Base-by-base conservation (phyloP, 495 filamentous ascomycete species). In the Penicillium lagena region DNA sequence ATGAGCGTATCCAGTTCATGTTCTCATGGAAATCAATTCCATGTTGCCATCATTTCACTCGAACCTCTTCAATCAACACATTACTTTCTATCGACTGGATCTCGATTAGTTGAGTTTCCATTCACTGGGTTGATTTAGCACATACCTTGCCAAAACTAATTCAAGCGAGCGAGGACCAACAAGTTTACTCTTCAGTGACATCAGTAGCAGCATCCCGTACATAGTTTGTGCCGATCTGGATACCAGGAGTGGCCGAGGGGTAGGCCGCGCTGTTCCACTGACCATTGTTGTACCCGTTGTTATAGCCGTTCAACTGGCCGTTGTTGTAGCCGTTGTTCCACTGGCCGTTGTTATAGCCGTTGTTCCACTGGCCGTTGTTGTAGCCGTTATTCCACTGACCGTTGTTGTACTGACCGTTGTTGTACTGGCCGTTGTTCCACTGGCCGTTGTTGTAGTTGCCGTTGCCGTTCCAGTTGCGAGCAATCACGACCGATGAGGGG, bases 1-100 rank as follows among this genome's bases (percentile, higher is more conserved):
- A 59, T 38, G 56, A 59, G 50, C 33, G 56, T 59, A 59, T 59
- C 17, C 40, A 53, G 53, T 56, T 56, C 56, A 54, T 54, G 50
- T 49, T 42, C 34, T 56, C 53, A 43, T 54, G 32, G 27, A 39
- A 56, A 54, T 49, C 37, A 49, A 44, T 37, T 45, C 22, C 22
- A 22, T 22, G 4, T 22, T 22, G 22, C 4, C 17, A 2, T 22
- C 2, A 3, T 6, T 4, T 22, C 4, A 22, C 22, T 22, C 22
- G 4, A 6, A 22, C 22, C 6, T 22, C 22, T 6, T 22, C 22
- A 4, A 4, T 4, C 22, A 22, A 22, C 22, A 22, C 22, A 22
- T 22, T 22, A 22, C 22, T 22, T 22, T 22, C 22, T 22, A 22
- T 22, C 22, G 22, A 22, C 22, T 22, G 22, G 22, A 22, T 22